Evolutionary conservation across 2,329 filamentous ascomycete species (phyloP), one percentile per base, ranked within the genome.

Genomic region (Paramyrothecium roridum): DNA sequence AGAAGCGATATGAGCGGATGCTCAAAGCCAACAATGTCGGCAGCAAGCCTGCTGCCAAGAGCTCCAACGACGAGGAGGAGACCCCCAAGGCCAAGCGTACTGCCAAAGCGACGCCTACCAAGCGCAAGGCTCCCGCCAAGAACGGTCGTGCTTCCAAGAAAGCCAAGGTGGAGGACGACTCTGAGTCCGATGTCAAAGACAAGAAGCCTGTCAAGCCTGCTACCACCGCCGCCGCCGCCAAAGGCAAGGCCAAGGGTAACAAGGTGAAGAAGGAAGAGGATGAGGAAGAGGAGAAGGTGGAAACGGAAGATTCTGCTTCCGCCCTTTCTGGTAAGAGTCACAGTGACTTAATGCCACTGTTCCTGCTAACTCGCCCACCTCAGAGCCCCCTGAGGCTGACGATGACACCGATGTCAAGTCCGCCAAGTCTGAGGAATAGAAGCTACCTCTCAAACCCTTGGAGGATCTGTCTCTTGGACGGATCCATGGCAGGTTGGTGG

Each of bases 1-100:
- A 85, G 59, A 89, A 89, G 71, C 76, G 86, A 61, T 89, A 87
- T 63, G 84, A 87, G 69, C 81, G 86, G 33, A 78, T 90, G 65
- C 76, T 87, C 71, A 86, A 86, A 66, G 72, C 79, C 10, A 75
- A 86, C 59, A 78, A 76, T 23, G 80, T 86, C 50, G 61, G 26
- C 16, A 34, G 33, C 50, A 62, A 62, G 45, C 60, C 60, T n/a
- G 43, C 53, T 13, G 8, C 50, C 48, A 63, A 58, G 48, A 21
- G 19, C 43, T 57, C 57, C 10, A 53, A 53, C 11, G 55, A 52
- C 30, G 20, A 51, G 8, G 30, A 40, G n/a, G 49, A 51, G 8
- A 33, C 16, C 22, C 33, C 48, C 30, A 11, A 52, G 53, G 12
- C 54, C 40, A 33, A 26, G 21, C 10, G 13, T 16, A 16, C 11